Percentiles rank a stretch among this genome's conserved stretches.
These are phyloP conservation scores for Biscutella laevigata DNA, from an alignment of 441 rosid species.

Conservation along the genomic window DNA sequence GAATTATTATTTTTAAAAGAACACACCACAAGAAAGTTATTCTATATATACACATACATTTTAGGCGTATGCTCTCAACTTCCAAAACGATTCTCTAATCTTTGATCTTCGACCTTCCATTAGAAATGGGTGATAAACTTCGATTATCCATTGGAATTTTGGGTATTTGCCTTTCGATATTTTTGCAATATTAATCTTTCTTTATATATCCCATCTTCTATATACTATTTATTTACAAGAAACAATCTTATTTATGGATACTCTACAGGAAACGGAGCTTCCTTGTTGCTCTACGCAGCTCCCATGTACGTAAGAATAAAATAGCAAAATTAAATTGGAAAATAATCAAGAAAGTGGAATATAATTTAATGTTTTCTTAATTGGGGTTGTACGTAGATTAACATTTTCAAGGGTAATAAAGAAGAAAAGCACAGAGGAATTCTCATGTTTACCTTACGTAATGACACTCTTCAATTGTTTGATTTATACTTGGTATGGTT, in stretches of 20 bases:
- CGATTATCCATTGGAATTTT: constrained; percentile 51
- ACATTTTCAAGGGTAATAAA: constrained; percentile 56
- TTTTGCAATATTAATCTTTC: not conserved
- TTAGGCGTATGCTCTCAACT: constrained; percentile 11
- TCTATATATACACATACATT: constrained; percentile 7
- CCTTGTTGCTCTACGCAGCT: constrained; percentile 55
- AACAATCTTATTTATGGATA: not conserved
- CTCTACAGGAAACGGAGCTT: constrained; percentile 65
- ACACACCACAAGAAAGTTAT: constrained; percentile 10
- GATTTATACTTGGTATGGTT: constrained; percentile 70
- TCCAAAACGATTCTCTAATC: not conserved
- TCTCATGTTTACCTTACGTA: constrained; percentile 69
- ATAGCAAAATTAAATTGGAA: not conserved
- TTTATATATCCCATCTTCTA: not conserved
- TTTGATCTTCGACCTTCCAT: constrained; percentile 9
- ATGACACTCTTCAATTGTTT: constrained; percentile 58
- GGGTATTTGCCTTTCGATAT: constrained; percentile 27
- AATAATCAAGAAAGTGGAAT: not conserved
- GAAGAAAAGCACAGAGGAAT: constrained; percentile 67
- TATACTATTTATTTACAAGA: not conserved
- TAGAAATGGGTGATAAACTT: constrained; percentile 49
- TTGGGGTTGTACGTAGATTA: constrained; percentile 43
- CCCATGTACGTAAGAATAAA: constrained; percentile 46
- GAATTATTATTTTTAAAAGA: not conserved
- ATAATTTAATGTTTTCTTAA: not conserved